Evolutionary conservation across 2,329 filamentous ascomycete genomes (phyloP).

Genomic region (Xylariaceae sp.): DNA sequence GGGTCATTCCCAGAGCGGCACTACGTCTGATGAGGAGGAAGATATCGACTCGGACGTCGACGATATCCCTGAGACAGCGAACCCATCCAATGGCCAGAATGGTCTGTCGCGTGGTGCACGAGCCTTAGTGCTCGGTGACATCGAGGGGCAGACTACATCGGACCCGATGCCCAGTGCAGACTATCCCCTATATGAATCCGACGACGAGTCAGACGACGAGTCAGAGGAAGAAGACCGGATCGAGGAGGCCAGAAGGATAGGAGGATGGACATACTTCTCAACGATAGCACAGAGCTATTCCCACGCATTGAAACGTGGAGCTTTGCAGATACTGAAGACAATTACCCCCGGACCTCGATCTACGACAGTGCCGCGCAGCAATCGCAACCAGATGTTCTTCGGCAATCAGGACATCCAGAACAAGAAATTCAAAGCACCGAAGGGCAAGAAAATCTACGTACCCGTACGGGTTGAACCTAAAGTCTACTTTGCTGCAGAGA

Average conservation of each 20-base stretch:
- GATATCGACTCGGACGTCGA: conserved; percentile 73
- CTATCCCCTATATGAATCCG: conserved; percentile 90
- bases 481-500: conserved; percentile 94
- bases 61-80: conserved; percentile 43
- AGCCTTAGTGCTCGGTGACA: conserved; percentile 55
- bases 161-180: conserved; percentile 68
- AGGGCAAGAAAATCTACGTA: conserved; percentile 92
- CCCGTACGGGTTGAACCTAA: conserved; percentile 96
- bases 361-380: conserved; percentile 63
- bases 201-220: conserved; percentile 74
- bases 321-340: conserved; percentile 54
- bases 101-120: conserved; percentile 32
- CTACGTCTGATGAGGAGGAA: conserved; percentile 79
- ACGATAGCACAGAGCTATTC: conserved; percentile 61
- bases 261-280: conserved; percentile 77
- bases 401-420: conserved; percentile 61
- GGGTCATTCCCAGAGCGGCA: conserved; percentile 74
- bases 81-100: conserved; percentile 25
- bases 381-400: conserved; percentile 60
- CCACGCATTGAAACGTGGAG: conserved; percentile 49
- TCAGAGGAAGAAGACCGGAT: conserved; percentile 75
- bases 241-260: conserved; percentile 77
- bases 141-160: conserved; percentile 82
- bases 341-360: conserved; percentile 62
- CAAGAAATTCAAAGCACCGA: conserved; percentile 73